Percentiles rank a stretch among this genome's conserved stretches.
Evolutionary conservation across 306 rosid species (phyloP).

Genomic region (Heteromeles arbutifolia): DNA sequence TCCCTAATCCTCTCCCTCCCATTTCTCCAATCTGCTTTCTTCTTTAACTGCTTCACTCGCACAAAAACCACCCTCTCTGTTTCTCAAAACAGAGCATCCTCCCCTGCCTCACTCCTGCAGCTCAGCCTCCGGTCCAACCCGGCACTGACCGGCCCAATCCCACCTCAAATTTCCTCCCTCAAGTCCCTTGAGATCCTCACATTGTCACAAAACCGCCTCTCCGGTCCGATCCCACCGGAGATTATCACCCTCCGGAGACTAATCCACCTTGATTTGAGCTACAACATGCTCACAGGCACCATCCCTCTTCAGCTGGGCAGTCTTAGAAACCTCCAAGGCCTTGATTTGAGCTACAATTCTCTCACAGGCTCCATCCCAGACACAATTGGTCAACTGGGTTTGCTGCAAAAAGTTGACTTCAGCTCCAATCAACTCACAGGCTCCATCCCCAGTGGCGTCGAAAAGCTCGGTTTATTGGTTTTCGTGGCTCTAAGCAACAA

Average conservation of each 20-base stretch:
- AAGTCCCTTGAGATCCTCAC: slow-evolving; percentile 43
- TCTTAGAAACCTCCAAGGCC: slow-evolving; percentile 37
- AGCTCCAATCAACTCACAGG: slow-evolving; percentile 42
- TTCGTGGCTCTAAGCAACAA: slow-evolving; percentile 47
- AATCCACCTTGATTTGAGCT: slow-evolving; percentile 51
- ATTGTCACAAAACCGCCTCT: slow-evolving; percentile 42
- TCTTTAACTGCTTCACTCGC: slow-evolving; percentile 42
- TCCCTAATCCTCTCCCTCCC: slow-evolving; percentile 34
- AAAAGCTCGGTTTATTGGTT: slow-evolving; percentile 20
- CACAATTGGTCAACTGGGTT: slow-evolving; percentile 32
- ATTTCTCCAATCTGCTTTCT: slow-evolving; percentile 39
- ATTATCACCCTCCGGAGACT: slow-evolving; percentile 24
- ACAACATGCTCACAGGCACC: slow-evolving; percentile 32
- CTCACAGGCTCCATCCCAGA: slow-evolving; percentile 36
- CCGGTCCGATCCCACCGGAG: slow-evolving; percentile 26
- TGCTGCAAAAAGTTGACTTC: slow-evolving; percentile 47
- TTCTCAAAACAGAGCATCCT: neutral
- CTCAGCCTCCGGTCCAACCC: slow-evolving; percentile 49
- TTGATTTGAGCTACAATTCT: slow-evolving; percentile 46
- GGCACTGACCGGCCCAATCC: slow-evolving; percentile 31
- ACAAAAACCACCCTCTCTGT: slow-evolving; percentile 27
- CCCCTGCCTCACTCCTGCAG: slow-evolving; percentile 32
- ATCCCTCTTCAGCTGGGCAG: slow-evolving; percentile 33
- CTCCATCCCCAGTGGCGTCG: slow-evolving; percentile 29
- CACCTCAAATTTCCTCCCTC: slow-evolving; percentile 35